Base-by-base conservation (phyloP, 2,329 filamentous ascomycete genomes). In the Aspergillus quadrilineatus region DNA sequence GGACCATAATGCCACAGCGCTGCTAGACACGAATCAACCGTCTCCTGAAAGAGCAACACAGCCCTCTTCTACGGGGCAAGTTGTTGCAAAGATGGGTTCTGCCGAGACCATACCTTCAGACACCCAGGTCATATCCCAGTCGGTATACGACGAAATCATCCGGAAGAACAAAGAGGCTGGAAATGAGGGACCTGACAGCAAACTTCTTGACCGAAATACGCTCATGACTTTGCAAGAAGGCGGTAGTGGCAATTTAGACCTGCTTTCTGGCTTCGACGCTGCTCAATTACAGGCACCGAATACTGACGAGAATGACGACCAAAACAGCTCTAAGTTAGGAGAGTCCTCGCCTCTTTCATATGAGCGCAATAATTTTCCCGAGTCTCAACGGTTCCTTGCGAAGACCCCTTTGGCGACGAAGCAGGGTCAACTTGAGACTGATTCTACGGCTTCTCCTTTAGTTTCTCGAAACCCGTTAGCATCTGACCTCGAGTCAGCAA, bases 281-380 rank as follows among this genome's bases (percentile, higher is more conserved):
- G 60, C 63, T 22, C 66, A 62, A 42, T 58, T 60, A 6, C 61
- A 60, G 41, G 47, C 51, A 30, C 61, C 60, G 14, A 61, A 65
- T 41, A 63, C 61, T 82, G 59, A 90, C 82, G 53, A 90, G 76
- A 29, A 68, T 56, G 69, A 74, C 49, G 73, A 75, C n/a, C 68
- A 69, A 54, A 67, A 62, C 53, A 70, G 64, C 34, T 69, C 66
- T 41, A 71, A 69, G 17, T 59, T 64, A 10, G 68, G 63, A 22
- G 66, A 72, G 9, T 77, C 74, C 1, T 75, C 74, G 36, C 74
- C 74, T 8, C 64, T 71, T 51, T 65, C 65, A 6, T 71, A 66
- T 44, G 69, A 74, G 30, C 71, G 73, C 17, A 68, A 76, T 45
- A 66, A 73, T 4, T 79, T 79, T 54, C 76, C 77, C 1, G 77